phyloP scores from a whole-genome alignment of 2,329 filamentous ascomycete species.

The Fusarium tupiense region DNA sequence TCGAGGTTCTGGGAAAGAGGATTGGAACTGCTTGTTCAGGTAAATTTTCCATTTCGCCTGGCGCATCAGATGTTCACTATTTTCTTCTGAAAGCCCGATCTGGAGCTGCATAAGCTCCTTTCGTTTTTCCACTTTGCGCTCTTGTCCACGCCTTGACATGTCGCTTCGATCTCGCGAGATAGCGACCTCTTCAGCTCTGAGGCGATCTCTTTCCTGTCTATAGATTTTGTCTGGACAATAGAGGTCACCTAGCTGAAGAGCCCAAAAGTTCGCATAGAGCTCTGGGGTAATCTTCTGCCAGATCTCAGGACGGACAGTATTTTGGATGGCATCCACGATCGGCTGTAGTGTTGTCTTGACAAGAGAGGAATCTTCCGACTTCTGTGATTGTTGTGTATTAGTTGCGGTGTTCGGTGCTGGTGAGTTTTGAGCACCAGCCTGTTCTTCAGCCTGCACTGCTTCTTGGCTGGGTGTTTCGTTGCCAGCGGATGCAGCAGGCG shows the following conservation, averaged over 20 bases:
- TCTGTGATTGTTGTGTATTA: conserved; percentile 45
- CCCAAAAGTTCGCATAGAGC: conserved; percentile 94
- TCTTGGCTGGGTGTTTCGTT: conserved; percentile 44
- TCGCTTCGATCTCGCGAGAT: conserved; percentile 78
- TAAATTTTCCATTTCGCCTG: conserved; percentile 74
- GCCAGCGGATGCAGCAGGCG: conserved; percentile 43
- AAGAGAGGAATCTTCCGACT: conserved; percentile 48
- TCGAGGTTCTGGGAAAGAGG: conserved; percentile 78
- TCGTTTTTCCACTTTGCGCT: conserved; percentile 72
- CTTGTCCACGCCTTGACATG: conserved; percentile 71
- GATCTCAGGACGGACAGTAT: conserved; percentile 67
- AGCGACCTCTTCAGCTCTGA: conserved; percentile 73
- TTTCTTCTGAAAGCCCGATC: conserved; percentile 77
- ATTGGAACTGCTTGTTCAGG: conserved; percentile 77
- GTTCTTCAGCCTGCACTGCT: conserved; percentile 44
- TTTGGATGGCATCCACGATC: conserved; percentile 75
- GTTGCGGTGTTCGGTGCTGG: conserved; percentile 24
- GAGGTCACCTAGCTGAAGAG: conserved; percentile 84
- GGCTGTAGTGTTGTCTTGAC: conserved; percentile 65
- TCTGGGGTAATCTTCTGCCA: conserved; percentile 79
- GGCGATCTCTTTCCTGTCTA: conserved; percentile 74
- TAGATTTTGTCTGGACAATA: conserved; percentile 82
- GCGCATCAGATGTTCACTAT: conserved; percentile 73
- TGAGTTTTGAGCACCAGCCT: conserved; percentile 42
- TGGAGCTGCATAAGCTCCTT: conserved; percentile 75